Evolutionary conservation across 169 alveolate genomes (phyloP), one percentile per base, ranked within the genome.

Genomic region (Eimeria necatrix): DNA sequence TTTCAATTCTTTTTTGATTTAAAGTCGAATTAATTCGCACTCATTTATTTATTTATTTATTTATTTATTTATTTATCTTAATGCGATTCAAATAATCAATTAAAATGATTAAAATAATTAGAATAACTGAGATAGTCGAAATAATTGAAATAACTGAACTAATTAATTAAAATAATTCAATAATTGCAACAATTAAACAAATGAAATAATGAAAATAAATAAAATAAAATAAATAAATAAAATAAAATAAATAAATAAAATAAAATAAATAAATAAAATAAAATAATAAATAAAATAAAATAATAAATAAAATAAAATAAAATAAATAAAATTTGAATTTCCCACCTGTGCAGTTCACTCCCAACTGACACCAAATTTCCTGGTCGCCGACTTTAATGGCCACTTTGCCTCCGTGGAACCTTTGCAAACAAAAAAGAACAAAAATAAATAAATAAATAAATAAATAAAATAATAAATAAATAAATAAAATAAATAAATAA

Each of bases 301-400:
- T n/a, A n/a, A n/a, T n/a, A n/a, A n/a, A n/a, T n/a, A n/a, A n/a
- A n/a, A n/a, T n/a, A n/a, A n/a, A n/a, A n/a, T n/a, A n/a, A n/a
- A n/a, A n/a, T 71, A 9, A 76, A 22, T 48, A 76, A 8, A n/a
- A 0, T 20, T 32, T 59, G 5, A 32, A 51, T 24, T 10, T 9
- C 80, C 59, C 51, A 93, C 95, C 95, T n/a, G 93, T 93, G 76
- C 95, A 93, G 87, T 93, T 93, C n/a, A 93, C 88, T 0, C 93
- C 93, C n/a, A 93, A 81, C 89, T 93, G 95, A 24, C 95, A 93
- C 95, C 95, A 93, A 59, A 93, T 78, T 56, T 93, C 93, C 24
- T 93, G 93, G 26, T 93, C 70, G n/a, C 95, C 95, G 10, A 93
- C 95, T 46, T 68, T 83, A 51, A 93, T 83, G 7, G 93, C 83